phyloP scores from a whole-genome alignment of 257 asterid genomes.

The Plantago elongata region DNA sequence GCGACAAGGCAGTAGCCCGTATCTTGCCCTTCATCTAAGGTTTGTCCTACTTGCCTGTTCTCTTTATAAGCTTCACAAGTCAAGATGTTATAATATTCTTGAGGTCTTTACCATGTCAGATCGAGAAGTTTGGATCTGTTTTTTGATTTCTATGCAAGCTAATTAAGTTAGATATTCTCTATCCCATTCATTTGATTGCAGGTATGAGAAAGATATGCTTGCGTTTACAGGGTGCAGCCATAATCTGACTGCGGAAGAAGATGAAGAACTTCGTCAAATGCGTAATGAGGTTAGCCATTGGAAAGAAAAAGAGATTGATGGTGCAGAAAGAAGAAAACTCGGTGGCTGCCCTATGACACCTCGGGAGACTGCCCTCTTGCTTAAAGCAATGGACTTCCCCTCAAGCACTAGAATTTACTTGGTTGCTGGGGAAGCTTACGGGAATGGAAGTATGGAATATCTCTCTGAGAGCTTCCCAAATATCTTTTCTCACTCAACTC shows the following conservation, averaged over 20 bases:
- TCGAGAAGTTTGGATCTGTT: background rate
- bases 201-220: conserved; percentile 98
- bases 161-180: too few species aligned
- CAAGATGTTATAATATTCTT: background rate
- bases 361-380: conserved; percentile 88
- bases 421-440: conserved; percentile 95
- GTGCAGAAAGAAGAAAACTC: conserved; percentile 62
- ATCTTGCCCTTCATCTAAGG: conserved; percentile 96
- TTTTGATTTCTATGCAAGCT: background rate
- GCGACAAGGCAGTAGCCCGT: conserved; percentile 59
- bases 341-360: conserved; percentile 98
- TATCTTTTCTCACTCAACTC: conserved; percentile 70
- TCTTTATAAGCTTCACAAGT: background rate
- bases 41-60: conserved; percentile 14
- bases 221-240: conserved; percentile 98
- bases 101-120: background rate
- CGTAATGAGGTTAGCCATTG: conserved; percentile 86
- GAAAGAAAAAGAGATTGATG: conserved; percentile 96
- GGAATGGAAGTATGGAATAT: conserved; percentile 85
- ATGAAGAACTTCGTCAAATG: conserved; percentile 74
- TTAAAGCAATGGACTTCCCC: conserved; percentile 74
- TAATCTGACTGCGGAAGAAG: conserved; percentile 76
- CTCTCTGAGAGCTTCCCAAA: conserved; percentile 70
- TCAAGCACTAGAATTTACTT: conserved; percentile 73
- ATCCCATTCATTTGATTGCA: conserved; percentile 34